Evolutionary conservation across 352 stramenopile species (phyloP), one percentile per base, ranked within the genome.

Genomic region (Globisporangium nodosum): DNA sequence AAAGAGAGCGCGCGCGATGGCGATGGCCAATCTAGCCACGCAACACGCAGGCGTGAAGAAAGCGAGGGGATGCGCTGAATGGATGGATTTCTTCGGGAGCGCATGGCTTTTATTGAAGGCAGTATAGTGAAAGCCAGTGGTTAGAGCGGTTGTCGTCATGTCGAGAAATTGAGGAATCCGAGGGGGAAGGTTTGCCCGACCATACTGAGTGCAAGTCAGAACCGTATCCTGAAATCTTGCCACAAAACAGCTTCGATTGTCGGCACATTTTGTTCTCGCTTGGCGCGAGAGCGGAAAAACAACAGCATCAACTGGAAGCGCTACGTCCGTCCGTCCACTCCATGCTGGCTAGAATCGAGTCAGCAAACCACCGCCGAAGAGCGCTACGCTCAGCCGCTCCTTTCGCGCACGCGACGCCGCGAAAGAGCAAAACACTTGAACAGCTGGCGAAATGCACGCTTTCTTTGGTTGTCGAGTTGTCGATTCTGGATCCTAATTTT

Each of bases 41-140:
- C 43, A 48, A 24, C 42, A 48, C 2, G 42, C 16, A 11, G 12
- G 43, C 42, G 18, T 24, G 43, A 49, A 49, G 43, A 49, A 49
- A 57, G 39, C 37, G 39, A 48, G 37, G 37, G 52, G 20, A 24
- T 15, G 42, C 5, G 52, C 3, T 9, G 24, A 43, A 52, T 54
- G 55, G 54, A 27, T 61, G 39, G 37, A 55, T 55, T 55, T 61
- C 56, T 30, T 49, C 20, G 37, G 18, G 30, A 49, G 24, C 56
- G 54, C 48, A 54, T 61, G 56, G 47, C 16, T 27, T 27, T 27
- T 27, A 27, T 27, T 27, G 24, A 27, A 12, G 16, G 2, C 33
- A 12, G 31, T 6, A 54, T 49, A 49, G 43, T 30, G 43, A 49
- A 49, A 15, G 43, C 43, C 12, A 49, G 43, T 27, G 7, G 1